Evolutionary conservation across 2,329 filamentous ascomycete genomes (phyloP).

Genomic region (Biscogniauxia mediterranea): DNA sequence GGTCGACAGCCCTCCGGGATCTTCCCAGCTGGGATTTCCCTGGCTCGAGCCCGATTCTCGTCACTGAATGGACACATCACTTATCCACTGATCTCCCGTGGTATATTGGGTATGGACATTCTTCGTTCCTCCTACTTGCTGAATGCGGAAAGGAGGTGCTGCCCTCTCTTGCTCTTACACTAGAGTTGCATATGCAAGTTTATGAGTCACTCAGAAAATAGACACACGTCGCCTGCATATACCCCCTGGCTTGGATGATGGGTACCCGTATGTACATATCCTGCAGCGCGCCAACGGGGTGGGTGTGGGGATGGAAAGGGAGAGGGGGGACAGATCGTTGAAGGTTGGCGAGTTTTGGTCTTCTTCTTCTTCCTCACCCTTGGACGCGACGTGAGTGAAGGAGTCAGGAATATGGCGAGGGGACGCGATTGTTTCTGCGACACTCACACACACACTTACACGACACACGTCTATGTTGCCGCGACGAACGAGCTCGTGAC

Average conservation of each 20-base stretch:
- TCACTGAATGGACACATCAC: conserved; percentile 19
- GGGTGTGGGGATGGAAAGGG: conserved; percentile 14
- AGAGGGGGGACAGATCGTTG: background rate
- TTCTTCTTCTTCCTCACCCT: conserved; percentile 6
- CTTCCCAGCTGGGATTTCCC: background rate
- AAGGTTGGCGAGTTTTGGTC: background rate
- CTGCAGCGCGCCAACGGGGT: conserved; percentile 24
- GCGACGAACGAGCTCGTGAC: conserved; percentile 27
- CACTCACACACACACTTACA: conserved; percentile 17
- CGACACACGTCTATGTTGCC: conserved; percentile 15
- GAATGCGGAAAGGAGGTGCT: conserved; percentile 1
- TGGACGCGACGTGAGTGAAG: conserved; percentile 19
- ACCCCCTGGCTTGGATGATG: conserved; percentile 3
- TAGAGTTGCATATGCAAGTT: conserved; percentile 15
- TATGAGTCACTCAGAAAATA: conserved; percentile 33
- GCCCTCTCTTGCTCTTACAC: background rate
- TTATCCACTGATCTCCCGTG: conserved; percentile 7
- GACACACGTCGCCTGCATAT: conserved; percentile 27
- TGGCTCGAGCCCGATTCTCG: conserved; percentile 18
- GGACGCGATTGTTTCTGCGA: conserved; percentile 22
- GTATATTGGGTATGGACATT: conserved; percentile 10
- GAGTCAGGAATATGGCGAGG: conserved; percentile 17
- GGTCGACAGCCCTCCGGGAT: conserved; percentile 17
- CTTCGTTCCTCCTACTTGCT: conserved; percentile 13
- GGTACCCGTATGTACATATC: conserved; percentile 16